phyloP scores from a whole-genome alignment of 108 stramenopile genomes.

The Skeletonema potamos region DNA sequence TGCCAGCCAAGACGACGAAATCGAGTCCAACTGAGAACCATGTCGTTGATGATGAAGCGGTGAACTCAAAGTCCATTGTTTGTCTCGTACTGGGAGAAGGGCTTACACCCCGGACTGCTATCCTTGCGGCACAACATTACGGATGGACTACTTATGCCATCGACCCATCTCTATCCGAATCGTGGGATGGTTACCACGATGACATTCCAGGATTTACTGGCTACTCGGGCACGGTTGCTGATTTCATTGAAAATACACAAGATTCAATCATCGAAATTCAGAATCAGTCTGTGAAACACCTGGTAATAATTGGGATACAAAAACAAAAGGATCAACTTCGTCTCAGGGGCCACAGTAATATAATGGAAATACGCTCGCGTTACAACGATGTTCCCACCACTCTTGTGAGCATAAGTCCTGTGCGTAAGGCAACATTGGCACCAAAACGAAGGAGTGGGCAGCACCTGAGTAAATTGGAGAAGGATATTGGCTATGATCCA shows the following conservation, averaged over 20 bases:
- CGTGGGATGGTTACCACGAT: constrained; percentile 43
- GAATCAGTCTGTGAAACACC: constrained; percentile 9
- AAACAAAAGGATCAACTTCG: constrained; percentile 14
- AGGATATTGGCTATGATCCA: constrained; percentile 43
- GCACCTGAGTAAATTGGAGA: constrained; percentile 30
- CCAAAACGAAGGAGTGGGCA: constrained; percentile 29
- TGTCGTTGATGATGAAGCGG: background rate
- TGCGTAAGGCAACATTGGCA: constrained; percentile 30
- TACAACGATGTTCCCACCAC: constrained; percentile 49
- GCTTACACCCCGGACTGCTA: constrained; percentile 31
- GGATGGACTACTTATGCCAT: constrained; percentile 43
- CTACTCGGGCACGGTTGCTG: constrained; percentile 29
- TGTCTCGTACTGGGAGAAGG: constrained; percentile 45
- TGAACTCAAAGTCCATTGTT: constrained; percentile 30
- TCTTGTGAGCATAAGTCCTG: constrained; percentile 40
- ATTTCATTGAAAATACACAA: constrained; percentile 24
- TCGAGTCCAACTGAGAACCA: background rate
- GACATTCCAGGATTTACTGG: constrained; percentile 26
- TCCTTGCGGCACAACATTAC: constrained; percentile 37
- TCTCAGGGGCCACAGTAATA: constrained; percentile 21
- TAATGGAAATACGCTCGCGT: constrained; percentile 43
- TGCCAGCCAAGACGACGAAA: constrained; percentile 3
- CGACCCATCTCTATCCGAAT: constrained; percentile 27
- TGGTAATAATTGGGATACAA: constrained; percentile 38
- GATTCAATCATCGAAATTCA: background rate